phyloP scores from a whole-genome alignment of 768 basidiomycete genomes.

The Sutorius australiensis region DNA sequence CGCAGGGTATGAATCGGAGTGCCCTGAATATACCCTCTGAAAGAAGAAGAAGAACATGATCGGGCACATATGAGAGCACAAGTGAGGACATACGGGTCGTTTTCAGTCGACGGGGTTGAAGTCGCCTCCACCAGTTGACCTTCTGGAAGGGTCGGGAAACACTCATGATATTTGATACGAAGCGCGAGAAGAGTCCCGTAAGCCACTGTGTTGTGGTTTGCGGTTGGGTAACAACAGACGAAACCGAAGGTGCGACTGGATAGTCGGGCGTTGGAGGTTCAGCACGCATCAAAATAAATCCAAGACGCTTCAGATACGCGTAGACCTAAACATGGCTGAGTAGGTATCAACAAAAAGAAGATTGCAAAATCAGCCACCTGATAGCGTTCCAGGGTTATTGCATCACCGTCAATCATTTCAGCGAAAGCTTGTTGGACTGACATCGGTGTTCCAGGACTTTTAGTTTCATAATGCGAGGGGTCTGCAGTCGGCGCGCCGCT shows the following conservation, averaged over 20 bases:
- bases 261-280: conserved; percentile 55
- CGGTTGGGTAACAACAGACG: conserved; percentile 6
- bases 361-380: conserved; percentile 51
- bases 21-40: conserved; percentile 65
- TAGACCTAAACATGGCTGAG: conserved; percentile 62
- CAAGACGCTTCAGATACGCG: conserved; percentile 86
- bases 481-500: conserved; percentile 19
- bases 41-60: not conserved
- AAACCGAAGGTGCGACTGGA: conserved; percentile 41
- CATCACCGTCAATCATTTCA: conserved; percentile 78
- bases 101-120: conserved; percentile 49
- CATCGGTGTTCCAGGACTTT: conserved; percentile 69
- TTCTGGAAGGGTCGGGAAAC: conserved; percentile 2
- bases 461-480: conserved; percentile 28
- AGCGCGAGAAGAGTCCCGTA: conserved; percentile 9
- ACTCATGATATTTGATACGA: conserved; percentile 5
- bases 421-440: conserved; percentile 86
- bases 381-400: conserved; percentile 79
- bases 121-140: conserved; percentile 64
- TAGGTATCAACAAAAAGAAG: not conserved
- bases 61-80: not conserved
- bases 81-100: conserved; percentile 44
- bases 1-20: conserved; percentile 69
- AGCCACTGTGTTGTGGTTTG: not conserved
- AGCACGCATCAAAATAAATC: conserved; percentile 84